Conservation (phyloP, 371 early-diverging fungal genomes). For the Blyttiomyces sp. region DNA sequence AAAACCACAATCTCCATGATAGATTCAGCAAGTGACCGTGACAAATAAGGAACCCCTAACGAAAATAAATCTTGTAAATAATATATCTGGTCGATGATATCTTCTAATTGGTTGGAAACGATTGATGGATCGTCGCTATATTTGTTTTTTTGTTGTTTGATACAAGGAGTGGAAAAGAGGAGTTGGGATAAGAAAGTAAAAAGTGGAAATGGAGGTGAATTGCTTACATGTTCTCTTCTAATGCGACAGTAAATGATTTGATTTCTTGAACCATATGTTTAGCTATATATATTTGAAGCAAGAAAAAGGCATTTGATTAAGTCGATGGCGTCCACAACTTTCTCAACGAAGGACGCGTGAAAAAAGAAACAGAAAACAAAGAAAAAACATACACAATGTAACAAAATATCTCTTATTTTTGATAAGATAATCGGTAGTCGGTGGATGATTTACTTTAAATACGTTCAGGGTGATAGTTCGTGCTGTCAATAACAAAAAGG, state of each 20-base stretch:
- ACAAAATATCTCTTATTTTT: too few species aligned
- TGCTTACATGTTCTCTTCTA: background rate
- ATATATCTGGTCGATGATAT: conserved; percentile 9
- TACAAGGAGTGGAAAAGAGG: too few species aligned
- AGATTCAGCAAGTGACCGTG: background rate
- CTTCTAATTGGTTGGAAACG: conserved; percentile 1
- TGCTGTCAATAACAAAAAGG: too few species aligned
- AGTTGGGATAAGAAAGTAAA: background rate
- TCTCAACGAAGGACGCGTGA: background rate
- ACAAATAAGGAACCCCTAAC: background rate
- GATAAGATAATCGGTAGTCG: background rate
- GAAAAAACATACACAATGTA: too few species aligned
- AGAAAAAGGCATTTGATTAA: background rate
- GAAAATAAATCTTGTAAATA: conserved; percentile 17
- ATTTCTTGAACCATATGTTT: background rate
- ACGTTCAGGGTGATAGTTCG: conserved; percentile 18
- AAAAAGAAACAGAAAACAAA: background rate
- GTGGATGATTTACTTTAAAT: background rate
- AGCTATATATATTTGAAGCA: background rate
- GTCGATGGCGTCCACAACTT: background rate
- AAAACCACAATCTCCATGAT: background rate
- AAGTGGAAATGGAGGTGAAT: background rate
- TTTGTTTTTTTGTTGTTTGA: too few species aligned
- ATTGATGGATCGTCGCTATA: background rate
- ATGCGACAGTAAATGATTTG: background rate